phyloP scores from a whole-genome alignment of 345 rosid species.

The Brassica cretica region DNA sequence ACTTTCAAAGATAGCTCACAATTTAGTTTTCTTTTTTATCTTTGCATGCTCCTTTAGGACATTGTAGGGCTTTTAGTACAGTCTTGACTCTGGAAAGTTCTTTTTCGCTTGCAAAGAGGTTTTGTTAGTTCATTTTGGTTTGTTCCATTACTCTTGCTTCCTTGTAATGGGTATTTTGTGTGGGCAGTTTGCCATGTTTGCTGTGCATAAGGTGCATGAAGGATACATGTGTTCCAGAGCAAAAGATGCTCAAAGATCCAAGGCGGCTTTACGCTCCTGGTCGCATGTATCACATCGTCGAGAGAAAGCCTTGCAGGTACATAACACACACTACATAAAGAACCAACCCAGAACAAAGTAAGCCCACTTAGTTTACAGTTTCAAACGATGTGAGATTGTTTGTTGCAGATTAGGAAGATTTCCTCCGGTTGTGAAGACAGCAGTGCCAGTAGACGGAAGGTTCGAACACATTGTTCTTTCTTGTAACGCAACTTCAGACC shows the following conservation, averaged over 20 bases:
- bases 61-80: not conserved
- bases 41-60: no score
- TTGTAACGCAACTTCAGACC: conserved; percentile 94
- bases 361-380: not conserved
- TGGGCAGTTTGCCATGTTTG: conserved; percentile 82
- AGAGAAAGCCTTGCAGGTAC: conserved; percentile 85
- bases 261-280: conserved; percentile 97
- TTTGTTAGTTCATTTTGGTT: conserved; percentile 7
- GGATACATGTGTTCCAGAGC: conserved; percentile 89
- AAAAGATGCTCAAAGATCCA: conserved; percentile 87
- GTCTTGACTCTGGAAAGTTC: not conserved
- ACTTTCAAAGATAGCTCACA: not conserved
- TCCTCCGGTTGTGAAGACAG: conserved; percentile 90
- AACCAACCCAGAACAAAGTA: not conserved
- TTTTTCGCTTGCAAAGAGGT: not conserved
- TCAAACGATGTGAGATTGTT: not conserved
- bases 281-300: conserved; percentile 94
- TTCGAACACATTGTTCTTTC: conserved; percentile 94
- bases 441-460: conserved; percentile 94
- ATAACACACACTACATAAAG: not conserved
- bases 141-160: not conserved
- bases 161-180: conserved; percentile 29
- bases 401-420: conserved; percentile 70
- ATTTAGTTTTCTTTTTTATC: not conserved
- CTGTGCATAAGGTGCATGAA: conserved; percentile 85